phyloP scores from a whole-genome alignment of 2,329 filamentous ascomycete species.

The Beauveria brongniartii region DNA sequence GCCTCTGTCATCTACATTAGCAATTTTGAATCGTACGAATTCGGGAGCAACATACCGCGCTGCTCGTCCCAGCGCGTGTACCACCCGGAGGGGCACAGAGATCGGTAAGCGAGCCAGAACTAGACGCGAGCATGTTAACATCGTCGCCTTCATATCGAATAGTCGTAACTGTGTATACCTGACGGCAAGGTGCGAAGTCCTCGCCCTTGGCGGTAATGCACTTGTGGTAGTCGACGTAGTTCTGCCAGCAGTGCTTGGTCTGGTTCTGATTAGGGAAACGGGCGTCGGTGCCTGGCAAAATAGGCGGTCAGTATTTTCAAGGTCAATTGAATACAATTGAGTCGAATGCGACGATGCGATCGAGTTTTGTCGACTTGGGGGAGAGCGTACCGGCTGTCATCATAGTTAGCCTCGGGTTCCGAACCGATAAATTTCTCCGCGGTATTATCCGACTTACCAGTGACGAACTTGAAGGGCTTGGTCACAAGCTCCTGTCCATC shows the following conservation, averaged over 20 bases:
- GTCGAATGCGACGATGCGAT: constrained; percentile 17
- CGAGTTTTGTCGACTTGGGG: constrained; percentile 13
- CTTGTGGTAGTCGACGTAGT: constrained; percentile 99
- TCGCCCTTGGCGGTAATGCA: constrained; percentile 98
- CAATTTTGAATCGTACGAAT: constrained; percentile 15
- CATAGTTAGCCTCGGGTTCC: constrained; percentile 34
- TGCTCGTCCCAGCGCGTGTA: constrained; percentile 94
- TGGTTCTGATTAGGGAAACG: constrained; percentile 98
- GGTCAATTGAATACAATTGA: constrained; percentile 18
- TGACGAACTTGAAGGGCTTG: constrained; percentile 99
- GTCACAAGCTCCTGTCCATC: constrained; percentile 69
- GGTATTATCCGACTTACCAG: constrained; percentile 60
- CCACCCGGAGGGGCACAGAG: constrained; percentile 94
- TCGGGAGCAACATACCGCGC: constrained; percentile 58
- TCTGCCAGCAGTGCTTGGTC: constrained; percentile 99
- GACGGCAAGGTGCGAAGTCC: constrained; percentile 93
- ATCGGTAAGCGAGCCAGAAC: constrained; percentile 96
- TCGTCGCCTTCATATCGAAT: not conserved
- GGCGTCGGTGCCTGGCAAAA: constrained; percentile 77
- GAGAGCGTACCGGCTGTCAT: constrained; percentile 35
- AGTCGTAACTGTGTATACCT: constrained; percentile 51
- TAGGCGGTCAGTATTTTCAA: constrained; percentile 12
- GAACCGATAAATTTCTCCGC: constrained; percentile 22
- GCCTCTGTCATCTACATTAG: constrained; percentile 41
- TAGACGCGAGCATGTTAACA: constrained; percentile 29